Base-by-base conservation (phyloP, 1,284 basidiomycete genomes). In the Ustilago xerochloae region DNA sequence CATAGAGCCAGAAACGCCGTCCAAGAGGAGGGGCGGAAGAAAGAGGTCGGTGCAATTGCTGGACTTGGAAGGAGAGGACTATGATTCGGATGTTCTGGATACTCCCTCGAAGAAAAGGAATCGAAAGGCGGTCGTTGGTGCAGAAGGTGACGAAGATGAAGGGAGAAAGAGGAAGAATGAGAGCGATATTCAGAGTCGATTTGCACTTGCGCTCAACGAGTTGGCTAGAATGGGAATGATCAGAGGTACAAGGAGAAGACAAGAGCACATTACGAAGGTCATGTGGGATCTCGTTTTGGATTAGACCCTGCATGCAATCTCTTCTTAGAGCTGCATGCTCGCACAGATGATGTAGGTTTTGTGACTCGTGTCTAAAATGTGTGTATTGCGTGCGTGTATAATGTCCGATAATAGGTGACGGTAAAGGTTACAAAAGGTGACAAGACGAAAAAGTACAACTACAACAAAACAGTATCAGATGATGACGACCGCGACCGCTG, bases 181-280 rank as follows among this genome's bases (percentile, higher is more conserved):
- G 13, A 43, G 30, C 29, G 63, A 76, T 7, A 7, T 75, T 13
- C 81, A 81, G 39, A 62, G 65, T 30, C 71, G 81, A 9, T 83
- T 83, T 41, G 74, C 77, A 9, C 60, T 81, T 1, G 79, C 79
- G 4, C 59, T 83, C 52, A 77, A 81, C 59, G 72, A 82, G 46
- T 57, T 83, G 6, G 80, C 79, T 0, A 50, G 69, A 24, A 77
- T 83, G 75, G 81, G 81, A 22, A 69, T 83, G 51, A 56, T 83
- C 6, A 63, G 71, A 5, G 71, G 75, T 13, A 80, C 81, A 2
- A 30, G 75, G 28, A 53, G 81, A 12, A 68, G 78, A 26, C 53
- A 63, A n/a, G 81, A 83, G 46, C 81, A 83, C 41, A 67, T 81
- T 24, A 66, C 60, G 13, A 82, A 80, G 47, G 67, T 72, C 29